Conservation (phyloP, 2,329 filamentous ascomycete species). For the Tolypocladium sp. region DNA sequence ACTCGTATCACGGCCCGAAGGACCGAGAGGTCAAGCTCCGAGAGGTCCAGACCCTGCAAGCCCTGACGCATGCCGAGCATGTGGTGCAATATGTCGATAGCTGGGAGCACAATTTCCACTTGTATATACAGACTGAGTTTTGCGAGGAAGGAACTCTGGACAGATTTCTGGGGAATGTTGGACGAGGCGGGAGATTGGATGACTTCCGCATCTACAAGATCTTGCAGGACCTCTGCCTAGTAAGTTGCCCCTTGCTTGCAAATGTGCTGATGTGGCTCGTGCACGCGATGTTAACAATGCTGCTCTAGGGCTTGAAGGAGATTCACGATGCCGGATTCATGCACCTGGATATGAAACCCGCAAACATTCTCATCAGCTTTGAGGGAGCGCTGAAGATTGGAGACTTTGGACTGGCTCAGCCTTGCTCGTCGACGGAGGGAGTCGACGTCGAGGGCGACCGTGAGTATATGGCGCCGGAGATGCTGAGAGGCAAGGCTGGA, state of each 20-base stretch:
- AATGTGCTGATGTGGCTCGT: too few relatives aligned
- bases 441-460: constrained; percentile 91
- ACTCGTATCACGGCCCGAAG: constrained; percentile 65
- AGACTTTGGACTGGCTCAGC: constrained; percentile 75
- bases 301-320: constrained; percentile 66
- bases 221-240: constrained; percentile 72
- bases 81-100: constrained; percentile 74
- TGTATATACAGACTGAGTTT: constrained; percentile 97
- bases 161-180: constrained; percentile 73
- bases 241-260: constrained; percentile 35
- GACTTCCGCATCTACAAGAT: constrained; percentile 99
- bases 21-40: constrained; percentile 78
- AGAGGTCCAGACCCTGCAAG: constrained; percentile 71
- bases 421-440: constrained; percentile 65
- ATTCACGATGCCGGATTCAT: constrained; percentile 85
- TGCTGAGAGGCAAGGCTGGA: constrained; percentile 76
- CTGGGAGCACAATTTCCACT: constrained; percentile 77
- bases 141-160: constrained; percentile 91
- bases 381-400: constrained; percentile 78
- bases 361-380: constrained; percentile 74
- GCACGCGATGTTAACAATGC: constrained; percentile 4
- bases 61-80: constrained; percentile 74
- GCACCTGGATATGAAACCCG: constrained; percentile 77
- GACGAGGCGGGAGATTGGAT: constrained; percentile 77
- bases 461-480: constrained; percentile 92